phyloP scores from a whole-genome alignment of 73 alveolate species.

The Uronychia binucleata region DNA sequence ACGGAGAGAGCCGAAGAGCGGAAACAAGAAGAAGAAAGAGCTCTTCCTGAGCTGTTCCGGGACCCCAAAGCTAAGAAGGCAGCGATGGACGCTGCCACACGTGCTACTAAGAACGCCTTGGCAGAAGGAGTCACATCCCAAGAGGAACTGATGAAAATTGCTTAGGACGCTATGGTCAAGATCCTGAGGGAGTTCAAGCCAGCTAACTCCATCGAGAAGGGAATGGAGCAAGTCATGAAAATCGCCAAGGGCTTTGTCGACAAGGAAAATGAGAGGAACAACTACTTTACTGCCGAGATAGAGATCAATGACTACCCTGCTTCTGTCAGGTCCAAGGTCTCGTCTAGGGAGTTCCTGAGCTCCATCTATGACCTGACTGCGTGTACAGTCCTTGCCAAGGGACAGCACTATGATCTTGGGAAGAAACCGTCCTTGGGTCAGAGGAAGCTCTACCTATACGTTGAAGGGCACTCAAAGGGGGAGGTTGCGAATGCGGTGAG shows the following conservation, averaged over 20 bases:
- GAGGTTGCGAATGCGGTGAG: slow-evolving; percentile 91
- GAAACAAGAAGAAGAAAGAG: slow-evolving; percentile 76
- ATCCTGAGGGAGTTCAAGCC: slow-evolving; percentile 83
- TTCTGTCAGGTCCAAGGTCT: slow-evolving; percentile 86
- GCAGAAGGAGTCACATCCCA: slow-evolving; percentile 71
- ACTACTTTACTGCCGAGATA: slow-evolving; percentile 86
- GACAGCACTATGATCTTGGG: slow-evolving; percentile 84
- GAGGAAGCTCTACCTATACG: slow-evolving; percentile 79
- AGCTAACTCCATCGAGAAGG: slow-evolving; percentile 80
- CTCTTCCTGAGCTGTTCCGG: slow-evolving; percentile 73
- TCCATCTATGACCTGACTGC: slow-evolving; percentile 91
- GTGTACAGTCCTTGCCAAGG: slow-evolving; percentile 85
- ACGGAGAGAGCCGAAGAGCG: slow-evolving; percentile 74
- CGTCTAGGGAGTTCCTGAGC: slow-evolving; percentile 82
- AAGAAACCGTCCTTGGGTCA: slow-evolving; percentile 89
- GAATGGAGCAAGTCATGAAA: slow-evolving; percentile 87
- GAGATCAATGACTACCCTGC: slow-evolving; percentile 98
- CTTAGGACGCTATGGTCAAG: slow-evolving; percentile 87
- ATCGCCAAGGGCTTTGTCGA: slow-evolving; percentile 90
- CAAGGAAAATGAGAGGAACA: slow-evolving; percentile 79
- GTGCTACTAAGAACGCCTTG: slow-evolving; percentile 87
- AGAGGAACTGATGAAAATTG: slow-evolving; percentile 82
- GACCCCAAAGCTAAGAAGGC: slow-evolving; percentile 92
- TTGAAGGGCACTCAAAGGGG: slow-evolving; percentile 90
- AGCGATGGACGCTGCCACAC: slow-evolving; percentile 88